Base-by-base conservation (phyloP, 2,329 filamentous ascomycete genomes). In the Iodosphaeria phyllophila region DNA sequence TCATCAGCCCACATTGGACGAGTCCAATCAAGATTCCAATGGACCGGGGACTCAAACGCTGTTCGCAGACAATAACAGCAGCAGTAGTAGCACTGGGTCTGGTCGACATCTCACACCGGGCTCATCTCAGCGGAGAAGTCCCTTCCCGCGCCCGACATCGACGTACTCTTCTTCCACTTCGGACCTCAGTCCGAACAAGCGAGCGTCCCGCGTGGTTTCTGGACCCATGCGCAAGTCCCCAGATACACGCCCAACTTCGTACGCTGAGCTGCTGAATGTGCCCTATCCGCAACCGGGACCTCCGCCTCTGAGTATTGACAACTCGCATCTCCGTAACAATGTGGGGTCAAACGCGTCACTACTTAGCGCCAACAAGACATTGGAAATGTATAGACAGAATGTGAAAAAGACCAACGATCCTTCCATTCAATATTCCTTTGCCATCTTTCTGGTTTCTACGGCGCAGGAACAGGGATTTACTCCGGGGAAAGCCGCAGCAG, bases 311-410 rank as follows among this genome's bases (percentile, higher is more conserved):
- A 42, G 66, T 15, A 60, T 92, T 30, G 79, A 91, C 48, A 93
- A 95, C 43, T 71, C 76, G 8, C 65, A 76, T 33, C 56, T 98
- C 24, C 74, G 80, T 31, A 71, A 64, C 28, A 73, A 68, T 10
- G 73, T 98, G 13, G 89, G 89, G 22, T 76, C 70, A 43, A 92
- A 92, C 53, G 86, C 86, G 4, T 92, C 84, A 12, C 61, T 98
- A 8, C 64, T 98, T 16, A 84, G 82, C 41, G 75, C 80, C 17
- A 79, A 86, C 43, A 84, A 95, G 52, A 98, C 89, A 2, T 65
- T 98, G 24, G 84, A 95, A 28, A 93, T 95, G 86, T 98, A 98
- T 48, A 69, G 86, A 22, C 74, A 76, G 28, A 98, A 95, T 42
- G 80, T 93, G 30, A 95, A 93, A 56, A 98, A 98, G 57, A 92